phyloP scores from a whole-genome alignment of 805 yeast species.

The Wickerhamomyces alni region DNA sequence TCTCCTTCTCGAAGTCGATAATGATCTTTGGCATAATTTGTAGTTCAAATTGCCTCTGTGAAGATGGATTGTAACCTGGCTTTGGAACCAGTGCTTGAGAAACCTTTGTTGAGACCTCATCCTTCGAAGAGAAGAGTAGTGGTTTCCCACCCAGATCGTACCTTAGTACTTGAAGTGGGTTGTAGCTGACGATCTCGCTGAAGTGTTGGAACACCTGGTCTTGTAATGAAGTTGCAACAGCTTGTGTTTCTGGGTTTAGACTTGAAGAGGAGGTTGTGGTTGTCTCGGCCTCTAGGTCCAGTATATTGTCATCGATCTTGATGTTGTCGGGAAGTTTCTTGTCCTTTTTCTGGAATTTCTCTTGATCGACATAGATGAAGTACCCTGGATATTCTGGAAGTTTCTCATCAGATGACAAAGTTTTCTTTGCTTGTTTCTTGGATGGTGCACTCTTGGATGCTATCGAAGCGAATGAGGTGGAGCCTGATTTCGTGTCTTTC shows the following conservation, averaged over 20 bases:
- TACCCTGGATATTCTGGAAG: slow-evolving; percentile 58
- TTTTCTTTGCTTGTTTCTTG: slow-evolving; percentile 16
- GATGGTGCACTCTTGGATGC: slow-evolving; percentile 24
- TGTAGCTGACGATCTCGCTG: slow-evolving; percentile 66
- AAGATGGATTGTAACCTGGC: slow-evolving; percentile 57
- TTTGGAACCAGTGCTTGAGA: slow-evolving; percentile 39
- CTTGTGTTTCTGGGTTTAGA: slow-evolving; percentile 38
- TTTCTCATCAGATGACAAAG: slow-evolving; percentile 15
- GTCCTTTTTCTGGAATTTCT: slow-evolving; percentile 45
- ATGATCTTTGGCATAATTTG: slow-evolving; percentile 95
- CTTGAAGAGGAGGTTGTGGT: slow-evolving; percentile 14
- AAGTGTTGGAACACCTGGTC: slow-evolving; percentile 76
- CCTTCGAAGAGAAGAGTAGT: slow-evolving; percentile 58
- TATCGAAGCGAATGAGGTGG: slow-evolving; percentile 26
- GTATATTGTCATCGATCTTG: slow-evolving; percentile 44
- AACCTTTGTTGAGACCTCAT: slow-evolving; percentile 43
- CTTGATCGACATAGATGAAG: slow-evolving; percentile 68
- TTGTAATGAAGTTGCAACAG: slow-evolving; percentile 43
- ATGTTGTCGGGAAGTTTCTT: slow-evolving; percentile 42
- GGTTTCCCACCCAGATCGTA: slow-evolving; percentile 81
- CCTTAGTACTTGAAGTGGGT: slow-evolving; percentile 82
- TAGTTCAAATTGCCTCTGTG: slow-evolving; percentile 65
- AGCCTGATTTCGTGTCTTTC: slow-evolving; percentile 2
- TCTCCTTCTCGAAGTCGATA: slow-evolving; percentile 62
- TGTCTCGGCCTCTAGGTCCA: slow-evolving; percentile 36